A percentile compares a stretch with the other conserved stretches of the same genome.
Conservation (phyloP, 441 rosid species). For the Mallotus japonicus region DNA sequence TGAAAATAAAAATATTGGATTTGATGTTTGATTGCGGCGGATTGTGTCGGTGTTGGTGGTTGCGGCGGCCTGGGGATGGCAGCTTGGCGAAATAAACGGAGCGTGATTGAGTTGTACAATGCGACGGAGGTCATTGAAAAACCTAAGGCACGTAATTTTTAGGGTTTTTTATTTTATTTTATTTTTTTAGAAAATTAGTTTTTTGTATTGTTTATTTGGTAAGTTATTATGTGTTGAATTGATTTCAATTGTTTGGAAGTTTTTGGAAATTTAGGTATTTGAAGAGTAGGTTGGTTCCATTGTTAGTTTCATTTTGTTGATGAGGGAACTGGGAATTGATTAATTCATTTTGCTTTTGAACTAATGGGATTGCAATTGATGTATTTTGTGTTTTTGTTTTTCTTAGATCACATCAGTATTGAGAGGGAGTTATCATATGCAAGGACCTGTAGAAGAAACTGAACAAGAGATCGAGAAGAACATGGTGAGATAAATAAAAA, state of each 20-base stretch:
- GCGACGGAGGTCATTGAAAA: conserved; percentile 37
- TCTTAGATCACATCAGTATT: conserved; percentile 40
- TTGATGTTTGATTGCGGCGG: conserved; percentile 32
- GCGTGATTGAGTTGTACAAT: conserved; percentile 39
- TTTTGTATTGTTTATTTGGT: no score
- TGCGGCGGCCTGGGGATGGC: conserved; percentile 32
- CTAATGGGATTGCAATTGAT: conserved; percentile 22
- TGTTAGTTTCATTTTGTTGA: neutral
- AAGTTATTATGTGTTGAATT: conserved; percentile 7
- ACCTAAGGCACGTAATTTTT: conserved; percentile 47
- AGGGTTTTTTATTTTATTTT: conserved; percentile 19
- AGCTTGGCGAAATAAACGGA: conserved; percentile 30
- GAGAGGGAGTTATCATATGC: conserved; percentile 39
- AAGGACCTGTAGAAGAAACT: conserved; percentile 35
- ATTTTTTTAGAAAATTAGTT: no score
- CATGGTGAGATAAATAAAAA: conserved; percentile 43
- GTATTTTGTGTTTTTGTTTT: conserved; percentile 18
- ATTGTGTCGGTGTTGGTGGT: conserved; percentile 31
- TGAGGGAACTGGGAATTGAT: conserved; percentile 7
- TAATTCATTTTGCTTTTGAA: neutral
- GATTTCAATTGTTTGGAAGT: neutral
- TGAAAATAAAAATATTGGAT: conserved; percentile 10
- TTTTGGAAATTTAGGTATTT: conserved; percentile 1
- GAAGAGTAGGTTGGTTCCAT: neutral
- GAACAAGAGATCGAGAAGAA: conserved; percentile 37